Percentiles rank a stretch among this genome's conserved stretches.
These are phyloP conservation scores for Fimicolochytrium jonesii DNA, from an alignment of 192 early-diverging fungal genomes.

Conservation along the genomic window DNA sequence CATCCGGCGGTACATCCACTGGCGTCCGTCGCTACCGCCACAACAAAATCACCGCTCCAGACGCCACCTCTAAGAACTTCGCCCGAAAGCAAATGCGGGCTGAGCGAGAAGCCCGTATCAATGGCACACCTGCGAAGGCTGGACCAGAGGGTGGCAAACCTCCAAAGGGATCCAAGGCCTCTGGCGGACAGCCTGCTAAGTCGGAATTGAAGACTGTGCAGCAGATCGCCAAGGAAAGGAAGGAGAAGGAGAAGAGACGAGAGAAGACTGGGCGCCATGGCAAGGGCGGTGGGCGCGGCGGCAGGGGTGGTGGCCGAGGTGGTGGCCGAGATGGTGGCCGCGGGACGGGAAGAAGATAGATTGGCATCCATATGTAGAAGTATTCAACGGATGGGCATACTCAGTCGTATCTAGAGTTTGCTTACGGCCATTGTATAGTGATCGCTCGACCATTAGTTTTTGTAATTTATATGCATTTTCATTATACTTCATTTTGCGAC, in stretches of 20 bases:
- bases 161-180: slow-evolving; percentile 24
- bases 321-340: neutral
- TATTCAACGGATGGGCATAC: no score
- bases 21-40: slow-evolving; percentile 65
- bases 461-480: no score
- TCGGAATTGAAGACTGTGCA: slow-evolving; percentile 76
- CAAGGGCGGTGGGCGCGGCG: neutral
- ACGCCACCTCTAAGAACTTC: slow-evolving; percentile 45
- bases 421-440: no score
- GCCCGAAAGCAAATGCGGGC: slow-evolving; percentile 52
- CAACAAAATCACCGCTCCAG: slow-evolving; percentile 66
- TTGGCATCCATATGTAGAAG: no score
- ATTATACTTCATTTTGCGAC: no score
- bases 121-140: slow-evolving; percentile 10
- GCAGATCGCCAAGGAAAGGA: slow-evolving; percentile 76
- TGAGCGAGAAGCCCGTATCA: slow-evolving; percentile 44
- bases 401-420: no score
- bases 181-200: slow-evolving; percentile 34
- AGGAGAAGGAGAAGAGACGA: slow-evolving; percentile 63
- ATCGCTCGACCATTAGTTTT: no score
- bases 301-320: neutral
- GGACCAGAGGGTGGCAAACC: slow-evolving; percentile 24
- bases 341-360: no score
- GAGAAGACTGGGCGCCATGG: slow-evolving; percentile 70
- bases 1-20: neutral